phyloP scores from a whole-genome alignment of 1,284 basidiomycete genomes.

The Puccinia hordei region DNA sequence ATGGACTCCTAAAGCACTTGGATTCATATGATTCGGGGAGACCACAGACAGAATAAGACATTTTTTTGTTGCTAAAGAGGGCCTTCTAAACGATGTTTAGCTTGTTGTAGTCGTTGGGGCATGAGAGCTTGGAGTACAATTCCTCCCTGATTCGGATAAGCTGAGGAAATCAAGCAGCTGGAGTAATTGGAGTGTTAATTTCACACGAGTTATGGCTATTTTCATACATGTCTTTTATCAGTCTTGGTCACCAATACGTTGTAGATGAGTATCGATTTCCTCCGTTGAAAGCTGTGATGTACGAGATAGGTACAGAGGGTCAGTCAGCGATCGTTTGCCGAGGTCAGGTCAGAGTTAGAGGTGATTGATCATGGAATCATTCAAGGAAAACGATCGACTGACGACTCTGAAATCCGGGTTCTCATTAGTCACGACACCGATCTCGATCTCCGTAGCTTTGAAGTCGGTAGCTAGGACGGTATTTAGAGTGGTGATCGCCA shows the following conservation, averaged over 20 bases:
- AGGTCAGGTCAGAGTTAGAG: not conserved
- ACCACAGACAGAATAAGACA: no score
- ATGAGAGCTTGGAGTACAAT: not conserved
- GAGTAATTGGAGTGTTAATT: not conserved
- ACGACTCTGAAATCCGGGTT: constrained; percentile 55
- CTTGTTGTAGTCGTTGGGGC: not conserved
- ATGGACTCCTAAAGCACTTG: no score
- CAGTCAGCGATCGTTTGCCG: not conserved
- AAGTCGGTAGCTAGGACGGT: constrained; percentile 92
- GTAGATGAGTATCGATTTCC: constrained; percentile 48
- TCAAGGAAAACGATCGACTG: constrained; percentile 32
- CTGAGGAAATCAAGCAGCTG: not conserved
- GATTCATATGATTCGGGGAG: not conserved
- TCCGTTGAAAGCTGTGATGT: constrained; percentile 37
- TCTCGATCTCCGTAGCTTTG: constrained; percentile 68
- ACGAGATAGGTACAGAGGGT: not conserved
- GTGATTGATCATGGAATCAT: not conserved
- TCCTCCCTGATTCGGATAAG: not conserved
- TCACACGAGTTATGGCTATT: not conserved
- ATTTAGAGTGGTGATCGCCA: constrained; percentile 92
- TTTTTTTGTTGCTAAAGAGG: no score
- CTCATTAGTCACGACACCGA: constrained; percentile 60
- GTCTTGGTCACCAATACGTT: constrained; percentile 49
- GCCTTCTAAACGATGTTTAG: not conserved
- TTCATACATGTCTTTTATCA: constrained; percentile 22